These are phyloP conservation scores for Alternaria sp. DNA, from an alignment of 2,329 filamentous ascomycete genomes.

Conservation along the genomic window DNA sequence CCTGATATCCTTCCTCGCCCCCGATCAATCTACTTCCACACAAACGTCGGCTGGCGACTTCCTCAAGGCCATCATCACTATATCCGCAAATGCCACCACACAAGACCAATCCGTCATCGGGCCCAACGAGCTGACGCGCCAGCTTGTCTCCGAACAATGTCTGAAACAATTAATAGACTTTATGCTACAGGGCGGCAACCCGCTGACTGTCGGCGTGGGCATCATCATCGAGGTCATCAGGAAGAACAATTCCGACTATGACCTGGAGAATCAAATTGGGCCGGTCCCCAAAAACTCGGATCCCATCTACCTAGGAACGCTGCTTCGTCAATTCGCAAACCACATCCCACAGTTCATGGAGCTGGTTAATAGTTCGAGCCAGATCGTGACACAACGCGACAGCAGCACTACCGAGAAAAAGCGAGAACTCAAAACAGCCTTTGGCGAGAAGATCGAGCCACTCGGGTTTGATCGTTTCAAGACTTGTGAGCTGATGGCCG, in stretches of 20 bases:
- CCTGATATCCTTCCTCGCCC: conserved; percentile 84
- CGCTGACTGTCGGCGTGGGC: conserved; percentile 92
- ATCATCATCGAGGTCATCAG: conserved; percentile 98
- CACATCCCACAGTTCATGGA: conserved; percentile 95
- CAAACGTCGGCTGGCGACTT: conserved; percentile 98
- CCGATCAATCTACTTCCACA: conserved; percentile 85
- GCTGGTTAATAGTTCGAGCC: conserved; percentile 78
- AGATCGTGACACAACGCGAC: conserved; percentile 65
- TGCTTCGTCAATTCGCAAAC: conserved; percentile 86
- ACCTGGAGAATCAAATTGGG: conserved; percentile 86
- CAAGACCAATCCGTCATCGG: conserved; percentile 99
- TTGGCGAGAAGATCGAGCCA: conserved; percentile 89
- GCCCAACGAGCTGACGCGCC: conserved; percentile 93
- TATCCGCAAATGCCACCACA: conserved; percentile 96
- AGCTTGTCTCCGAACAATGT: conserved; percentile 87
- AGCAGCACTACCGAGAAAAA: conserved; percentile 70
- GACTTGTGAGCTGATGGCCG: conserved; percentile 98
- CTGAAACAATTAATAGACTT: conserved; percentile 84
- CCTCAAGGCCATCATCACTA: conserved; percentile 97
- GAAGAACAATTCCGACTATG: conserved; percentile 99
- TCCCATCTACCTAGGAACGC: conserved; percentile 92
- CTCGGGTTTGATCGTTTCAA: conserved; percentile 98
- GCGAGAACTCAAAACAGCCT: conserved; percentile 82
- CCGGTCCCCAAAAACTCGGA: conserved; percentile 84
- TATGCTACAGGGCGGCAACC: conserved; percentile 93